These are phyloP conservation scores for Globisporangium okanoganense DNA, from an alignment of 352 stramenopile genomes.

Conservation along the genomic window DNA sequence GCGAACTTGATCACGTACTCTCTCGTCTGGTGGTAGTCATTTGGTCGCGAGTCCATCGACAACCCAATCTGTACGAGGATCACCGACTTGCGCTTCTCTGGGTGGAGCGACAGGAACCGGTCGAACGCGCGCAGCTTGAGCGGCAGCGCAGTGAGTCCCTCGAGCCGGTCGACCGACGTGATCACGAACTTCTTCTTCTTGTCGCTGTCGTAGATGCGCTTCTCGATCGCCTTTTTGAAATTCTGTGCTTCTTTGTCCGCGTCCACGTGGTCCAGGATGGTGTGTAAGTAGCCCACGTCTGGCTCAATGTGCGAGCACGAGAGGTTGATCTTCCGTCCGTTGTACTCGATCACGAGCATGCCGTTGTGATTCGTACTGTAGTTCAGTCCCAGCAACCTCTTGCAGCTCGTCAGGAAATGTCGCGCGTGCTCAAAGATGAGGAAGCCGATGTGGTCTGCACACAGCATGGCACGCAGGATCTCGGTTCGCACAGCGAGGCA, in stretches of 20 bases:
- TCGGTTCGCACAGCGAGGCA: constrained; percentile 90
- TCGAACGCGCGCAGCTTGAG: constrained; percentile 97
- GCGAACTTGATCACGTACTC: constrained; percentile 91
- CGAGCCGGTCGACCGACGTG: constrained; percentile 92
- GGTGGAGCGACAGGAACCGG: constrained; percentile 90
- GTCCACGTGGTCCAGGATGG: constrained; percentile 57
- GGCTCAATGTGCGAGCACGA: constrained; percentile 97
- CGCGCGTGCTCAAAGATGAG: constrained; percentile 92
- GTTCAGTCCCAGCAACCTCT: constrained; percentile 93
- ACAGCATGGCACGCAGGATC: constrained; percentile 89
- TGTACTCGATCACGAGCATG: constrained; percentile 93
- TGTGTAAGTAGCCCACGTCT: constrained; percentile 75
- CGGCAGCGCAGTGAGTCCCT: constrained; percentile 94
- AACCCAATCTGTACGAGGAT: constrained; percentile 78
- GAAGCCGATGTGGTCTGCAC: constrained; percentile 92
- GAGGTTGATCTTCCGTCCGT: constrained; percentile 94
- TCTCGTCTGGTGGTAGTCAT: constrained; percentile 93
- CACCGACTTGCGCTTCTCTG: constrained; percentile 60
- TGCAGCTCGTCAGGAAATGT: constrained; percentile 91
- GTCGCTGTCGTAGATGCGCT: constrained; percentile 24
- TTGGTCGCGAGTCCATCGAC: constrained; percentile 65
- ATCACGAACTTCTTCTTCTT: constrained; percentile 63
- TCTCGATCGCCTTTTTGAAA: constrained; percentile 38
- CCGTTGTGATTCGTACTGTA: constrained; percentile 87
- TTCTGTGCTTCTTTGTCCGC: constrained; percentile 22